phyloP scores from a whole-genome alignment of 805 yeast species.

The Ogataea henricii region DNA sequence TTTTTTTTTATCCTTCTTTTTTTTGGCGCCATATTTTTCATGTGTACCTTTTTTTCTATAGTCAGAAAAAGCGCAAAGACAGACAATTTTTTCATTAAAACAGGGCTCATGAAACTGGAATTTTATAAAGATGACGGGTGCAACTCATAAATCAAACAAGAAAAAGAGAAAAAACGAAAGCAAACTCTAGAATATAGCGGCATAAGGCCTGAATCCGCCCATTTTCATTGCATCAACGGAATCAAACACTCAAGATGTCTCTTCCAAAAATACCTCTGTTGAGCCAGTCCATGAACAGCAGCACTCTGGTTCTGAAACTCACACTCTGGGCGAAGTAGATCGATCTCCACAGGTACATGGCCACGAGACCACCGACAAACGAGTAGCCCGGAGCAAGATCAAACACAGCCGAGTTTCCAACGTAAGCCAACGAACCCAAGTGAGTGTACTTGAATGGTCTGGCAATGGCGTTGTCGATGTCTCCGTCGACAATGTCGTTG shows the following conservation, averaged over 20 bases:
- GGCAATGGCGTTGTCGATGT: conserved; percentile 54
- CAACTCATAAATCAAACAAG: background rate
- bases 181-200: background rate
- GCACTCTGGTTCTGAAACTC: conserved; percentile 61
- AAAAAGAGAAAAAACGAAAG: background rate
- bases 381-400: conserved; percentile 63
- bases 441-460: conserved; percentile 65
- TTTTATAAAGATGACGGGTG: background rate
- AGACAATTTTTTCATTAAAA: background rate
- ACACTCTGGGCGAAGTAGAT: conserved; percentile 71
- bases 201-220: background rate
- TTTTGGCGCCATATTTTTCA: background rate
- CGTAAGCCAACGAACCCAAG: conserved; percentile 66
- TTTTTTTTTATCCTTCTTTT: conserved; percentile 2
- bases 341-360: conserved; percentile 75
- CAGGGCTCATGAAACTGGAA: conserved; percentile 1
- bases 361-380: conserved; percentile 64
- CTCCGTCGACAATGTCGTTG: conserved; percentile 52
- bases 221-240: background rate
- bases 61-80: background rate
- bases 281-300: conserved; percentile 68
- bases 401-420: conserved; percentile 71
- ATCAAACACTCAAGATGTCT: conserved; percentile 37
- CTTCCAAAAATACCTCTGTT: conserved; percentile 61
- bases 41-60: background rate